Evolutionary conservation across 352 stramenopile species (phyloP).

Genomic region (Globisporangium viniferum): DNA sequence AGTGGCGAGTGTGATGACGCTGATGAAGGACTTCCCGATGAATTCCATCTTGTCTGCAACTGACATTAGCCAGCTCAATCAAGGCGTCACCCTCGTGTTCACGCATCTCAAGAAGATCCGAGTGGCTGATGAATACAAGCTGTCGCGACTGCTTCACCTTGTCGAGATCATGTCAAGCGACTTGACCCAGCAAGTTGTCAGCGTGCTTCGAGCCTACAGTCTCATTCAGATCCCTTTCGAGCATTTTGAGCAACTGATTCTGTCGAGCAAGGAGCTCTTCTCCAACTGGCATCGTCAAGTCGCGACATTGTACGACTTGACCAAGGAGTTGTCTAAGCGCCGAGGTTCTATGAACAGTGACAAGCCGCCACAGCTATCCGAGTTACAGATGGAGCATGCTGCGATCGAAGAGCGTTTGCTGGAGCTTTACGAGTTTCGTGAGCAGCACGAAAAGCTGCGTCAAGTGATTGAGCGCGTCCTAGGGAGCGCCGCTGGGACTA

Average conservation of each 20-base stretch:
- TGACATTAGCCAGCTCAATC: constrained; percentile 79
- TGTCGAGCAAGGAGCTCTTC: constrained; percentile 83
- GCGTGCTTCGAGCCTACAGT: constrained; percentile 76
- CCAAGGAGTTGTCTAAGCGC: constrained; percentile 84
- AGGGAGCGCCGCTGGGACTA: constrained; percentile 33
- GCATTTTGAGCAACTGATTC: constrained; percentile 75
- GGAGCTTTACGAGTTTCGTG: constrained; percentile 88
- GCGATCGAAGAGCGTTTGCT: constrained; percentile 85
- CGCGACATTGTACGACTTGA: constrained; percentile 79
- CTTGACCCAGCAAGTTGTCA: constrained; percentile 77
- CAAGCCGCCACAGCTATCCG: constrained; percentile 73
- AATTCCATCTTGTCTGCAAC: constrained; percentile 89
- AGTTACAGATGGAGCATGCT: constrained; percentile 84
- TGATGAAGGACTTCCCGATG: constrained; percentile 94
- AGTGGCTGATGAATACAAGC: constrained; percentile 86
- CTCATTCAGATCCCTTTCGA: constrained; percentile 84
- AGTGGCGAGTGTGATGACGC: constrained; percentile 87
- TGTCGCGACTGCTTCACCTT: constrained; percentile 70
- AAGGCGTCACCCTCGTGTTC: constrained; percentile 81
- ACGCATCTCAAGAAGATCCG: constrained; percentile 90
- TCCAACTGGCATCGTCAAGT: constrained; percentile 85
- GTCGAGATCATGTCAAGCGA: constrained; percentile 88
- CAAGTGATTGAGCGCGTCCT: constrained; percentile 88
- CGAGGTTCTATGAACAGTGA: constrained; percentile 80
- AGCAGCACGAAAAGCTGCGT: constrained; percentile 89